Conservation (phyloP, 768 basidiomycete genomes). For the Cubamyces sp. region DNA sequence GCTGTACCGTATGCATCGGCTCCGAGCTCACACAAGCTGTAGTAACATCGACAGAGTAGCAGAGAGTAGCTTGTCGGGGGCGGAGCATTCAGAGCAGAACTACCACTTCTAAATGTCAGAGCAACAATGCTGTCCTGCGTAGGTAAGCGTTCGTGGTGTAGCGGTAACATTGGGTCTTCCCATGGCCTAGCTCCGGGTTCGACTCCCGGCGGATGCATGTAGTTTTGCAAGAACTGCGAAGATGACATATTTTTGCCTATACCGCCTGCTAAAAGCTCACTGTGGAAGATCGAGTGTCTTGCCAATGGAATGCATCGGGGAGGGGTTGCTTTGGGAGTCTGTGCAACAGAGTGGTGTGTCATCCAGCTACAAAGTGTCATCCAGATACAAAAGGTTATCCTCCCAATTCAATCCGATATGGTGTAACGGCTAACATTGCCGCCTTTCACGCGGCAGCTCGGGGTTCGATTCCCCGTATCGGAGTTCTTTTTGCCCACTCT, state of each 20-base stretch:
- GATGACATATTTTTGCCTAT: too few species aligned
- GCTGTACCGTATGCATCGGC: too few species aligned
- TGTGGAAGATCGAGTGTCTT: too few species aligned
- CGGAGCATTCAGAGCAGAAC: not conserved
- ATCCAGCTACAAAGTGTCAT: too few species aligned
- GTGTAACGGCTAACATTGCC: slow-evolving; percentile 36
- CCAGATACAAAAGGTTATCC: too few species aligned
- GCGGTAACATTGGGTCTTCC: slow-evolving; percentile 90
- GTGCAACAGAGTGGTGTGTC: too few species aligned
- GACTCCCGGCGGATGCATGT: slow-evolving; percentile 57
- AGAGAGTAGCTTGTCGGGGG: not conserved
- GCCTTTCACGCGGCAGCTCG: slow-evolving; percentile 40
- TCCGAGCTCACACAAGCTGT: too few species aligned
- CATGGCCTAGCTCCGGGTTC: slow-evolving; percentile 69
- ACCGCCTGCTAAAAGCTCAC: too few species aligned
- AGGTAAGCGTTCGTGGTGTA: slow-evolving; percentile 58
- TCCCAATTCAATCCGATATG: slow-evolving; percentile 33
- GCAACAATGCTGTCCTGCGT: not conserved
- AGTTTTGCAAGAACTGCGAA: too few species aligned
- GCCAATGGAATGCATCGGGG: too few species aligned
- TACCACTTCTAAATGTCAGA: not conserved
- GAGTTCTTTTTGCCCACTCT: slow-evolving; percentile 15
- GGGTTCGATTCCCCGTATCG: slow-evolving; percentile 44
- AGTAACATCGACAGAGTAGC: too few species aligned
- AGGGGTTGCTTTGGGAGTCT: too few species aligned